A percentile compares a stretch with the other conserved stretches of the same genome.
Evolutionary conservation across 1,284 basidiomycete genomes (phyloP).

Genomic region (Ceratobasidium sp.): DNA sequence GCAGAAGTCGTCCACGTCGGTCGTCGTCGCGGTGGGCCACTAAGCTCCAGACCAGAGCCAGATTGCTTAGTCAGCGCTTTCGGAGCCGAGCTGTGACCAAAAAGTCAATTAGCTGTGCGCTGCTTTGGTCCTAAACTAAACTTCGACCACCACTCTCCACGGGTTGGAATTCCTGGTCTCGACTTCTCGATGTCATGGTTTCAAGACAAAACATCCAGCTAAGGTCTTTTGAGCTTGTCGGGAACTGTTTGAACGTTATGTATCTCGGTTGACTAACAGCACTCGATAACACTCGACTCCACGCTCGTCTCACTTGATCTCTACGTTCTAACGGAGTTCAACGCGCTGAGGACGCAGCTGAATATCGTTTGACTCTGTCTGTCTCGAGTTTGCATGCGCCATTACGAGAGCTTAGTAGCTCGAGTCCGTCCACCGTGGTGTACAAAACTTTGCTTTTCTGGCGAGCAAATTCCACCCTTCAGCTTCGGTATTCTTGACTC

Average conservation of each 20-base stretch:
- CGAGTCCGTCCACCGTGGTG: too few species aligned
- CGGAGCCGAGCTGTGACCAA: slow-evolving; percentile 1
- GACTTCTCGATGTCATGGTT: not conserved
- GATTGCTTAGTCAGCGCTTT: not conserved
- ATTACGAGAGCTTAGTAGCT: too few species aligned
- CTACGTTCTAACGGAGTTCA: not conserved
- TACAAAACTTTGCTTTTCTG: too few species aligned
- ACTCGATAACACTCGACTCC: not conserved
- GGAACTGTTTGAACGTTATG: not conserved
- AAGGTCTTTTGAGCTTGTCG: not conserved
- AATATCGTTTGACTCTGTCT: not conserved
- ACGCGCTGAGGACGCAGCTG: not conserved
- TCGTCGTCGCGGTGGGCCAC: slow-evolving; percentile 13
- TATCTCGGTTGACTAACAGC: not conserved
- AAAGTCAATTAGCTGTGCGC: not conserved
- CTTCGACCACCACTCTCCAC: not conserved
- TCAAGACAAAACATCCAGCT: not conserved
- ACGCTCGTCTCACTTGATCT: not conserved
- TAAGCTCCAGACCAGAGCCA: not conserved
- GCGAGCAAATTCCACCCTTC: too few species aligned
- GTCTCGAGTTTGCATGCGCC: too few species aligned
- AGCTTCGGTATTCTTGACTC: too few species aligned
- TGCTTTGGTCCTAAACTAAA: not conserved
- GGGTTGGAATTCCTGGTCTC: not conserved
- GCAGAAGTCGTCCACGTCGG: not conserved